Evolutionary conservation across 2,329 filamentous ascomycete genomes (phyloP).

Genomic region (Aspergillus fischeri): DNA sequence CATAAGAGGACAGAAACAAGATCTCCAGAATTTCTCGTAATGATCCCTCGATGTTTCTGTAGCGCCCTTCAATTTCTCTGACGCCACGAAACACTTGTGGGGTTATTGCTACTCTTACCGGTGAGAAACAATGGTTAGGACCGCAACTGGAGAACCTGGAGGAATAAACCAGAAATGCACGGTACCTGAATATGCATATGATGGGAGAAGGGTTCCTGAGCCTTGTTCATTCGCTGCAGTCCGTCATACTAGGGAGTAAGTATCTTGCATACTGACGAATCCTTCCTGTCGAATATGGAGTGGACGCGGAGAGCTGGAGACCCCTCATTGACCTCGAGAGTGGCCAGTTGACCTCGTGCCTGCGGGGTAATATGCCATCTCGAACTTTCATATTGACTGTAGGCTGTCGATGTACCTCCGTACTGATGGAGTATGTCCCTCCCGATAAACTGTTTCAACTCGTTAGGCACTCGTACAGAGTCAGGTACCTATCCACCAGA

Average conservation of each 20-base stretch:
- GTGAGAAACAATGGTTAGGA: slow-evolving; percentile 7
- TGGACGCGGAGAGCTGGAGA: not conserved
- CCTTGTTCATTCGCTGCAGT: not conserved
- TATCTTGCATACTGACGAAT: not conserved
- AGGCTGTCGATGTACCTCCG: not conserved
- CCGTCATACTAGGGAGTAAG: not conserved
- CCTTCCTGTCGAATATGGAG: not conserved
- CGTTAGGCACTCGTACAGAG: not conserved
- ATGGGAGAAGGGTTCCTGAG: not conserved
- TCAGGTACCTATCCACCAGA: not conserved
- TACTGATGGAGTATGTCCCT: too few relatives aligned
- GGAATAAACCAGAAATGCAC: not conserved
- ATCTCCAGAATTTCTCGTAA: not conserved
- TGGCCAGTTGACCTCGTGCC: not conserved
- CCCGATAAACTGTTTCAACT: not conserved
- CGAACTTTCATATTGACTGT: not conserved
- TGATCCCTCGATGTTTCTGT: not conserved
- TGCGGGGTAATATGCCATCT: not conserved
- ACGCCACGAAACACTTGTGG: slow-evolving; percentile 23
- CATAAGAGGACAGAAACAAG: not conserved
- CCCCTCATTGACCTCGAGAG: not conserved
- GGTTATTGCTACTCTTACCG: slow-evolving; percentile 12
- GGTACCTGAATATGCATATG: not conserved
- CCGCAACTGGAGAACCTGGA: not conserved
- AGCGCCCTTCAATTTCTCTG: slow-evolving; percentile 14